Evolutionary conservation across 208 protist species (phyloP).

Genomic region (Strigomonas culicis): DNA sequence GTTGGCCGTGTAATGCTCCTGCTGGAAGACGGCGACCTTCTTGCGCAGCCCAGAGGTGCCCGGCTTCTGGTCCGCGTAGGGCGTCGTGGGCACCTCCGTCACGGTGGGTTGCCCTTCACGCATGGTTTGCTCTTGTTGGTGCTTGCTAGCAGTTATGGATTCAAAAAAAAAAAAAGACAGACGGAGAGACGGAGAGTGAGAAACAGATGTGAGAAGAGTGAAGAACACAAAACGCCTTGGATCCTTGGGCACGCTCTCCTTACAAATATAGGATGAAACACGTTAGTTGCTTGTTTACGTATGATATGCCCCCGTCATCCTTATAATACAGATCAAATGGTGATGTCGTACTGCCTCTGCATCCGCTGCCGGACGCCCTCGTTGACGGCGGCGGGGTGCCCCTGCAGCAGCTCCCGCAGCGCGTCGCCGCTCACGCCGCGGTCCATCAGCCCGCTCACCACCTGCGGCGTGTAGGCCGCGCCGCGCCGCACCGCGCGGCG

Average conservation of each 20-base stretch:
- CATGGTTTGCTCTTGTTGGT: neutral
- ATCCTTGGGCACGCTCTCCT: no score
- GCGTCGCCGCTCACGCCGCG: conserved; percentile 19
- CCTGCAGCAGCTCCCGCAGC: conserved; percentile 29
- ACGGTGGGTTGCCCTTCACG: neutral
- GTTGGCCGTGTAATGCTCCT: conserved; percentile 95
- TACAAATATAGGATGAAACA: no score
- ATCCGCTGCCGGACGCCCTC: conserved; percentile 41
- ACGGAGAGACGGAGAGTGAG: no score
- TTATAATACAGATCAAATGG: neutral
- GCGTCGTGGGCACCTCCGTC: conserved; percentile 35
- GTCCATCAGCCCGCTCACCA: conserved; percentile 59
- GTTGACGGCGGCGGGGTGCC: conserved; percentile 40
- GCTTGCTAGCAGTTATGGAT: no score
- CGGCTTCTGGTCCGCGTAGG: conserved; percentile 91
- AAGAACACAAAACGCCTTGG: no score
- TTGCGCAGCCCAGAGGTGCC: conserved; percentile 97
- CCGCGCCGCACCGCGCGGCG: conserved; percentile 42
- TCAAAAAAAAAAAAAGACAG: neutral
- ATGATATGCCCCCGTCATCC: no score
- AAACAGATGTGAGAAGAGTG: no score
- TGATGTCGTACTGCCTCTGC: conserved; percentile 17
- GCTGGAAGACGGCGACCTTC: conserved; percentile 91
- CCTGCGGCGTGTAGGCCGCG: conserved; percentile 49
- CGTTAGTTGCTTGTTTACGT: no score